These are phyloP conservation scores for Hypholoma fasciculare DNA, from an alignment of 768 basidiomycete species.

Conservation along the genomic window DNA sequence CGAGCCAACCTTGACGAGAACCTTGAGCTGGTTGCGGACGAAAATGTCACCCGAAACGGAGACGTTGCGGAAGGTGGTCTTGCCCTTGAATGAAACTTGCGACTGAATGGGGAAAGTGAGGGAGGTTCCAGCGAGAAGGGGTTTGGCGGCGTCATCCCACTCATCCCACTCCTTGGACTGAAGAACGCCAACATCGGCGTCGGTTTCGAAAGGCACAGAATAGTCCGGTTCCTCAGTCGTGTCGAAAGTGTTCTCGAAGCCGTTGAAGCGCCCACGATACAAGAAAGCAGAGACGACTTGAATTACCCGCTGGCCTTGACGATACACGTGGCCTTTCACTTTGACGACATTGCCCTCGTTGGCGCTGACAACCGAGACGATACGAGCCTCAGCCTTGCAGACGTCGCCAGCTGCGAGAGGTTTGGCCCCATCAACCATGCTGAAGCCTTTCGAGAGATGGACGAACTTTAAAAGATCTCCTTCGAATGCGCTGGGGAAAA, in stretches of 20 bases:
- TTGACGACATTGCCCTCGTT: constrained; percentile 95
- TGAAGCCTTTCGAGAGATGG: constrained; percentile 97
- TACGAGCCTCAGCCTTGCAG: constrained; percentile 86
- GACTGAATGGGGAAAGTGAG: constrained; percentile 91
- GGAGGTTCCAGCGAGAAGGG: constrained; percentile 76
- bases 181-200: constrained; percentile 86
- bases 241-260: constrained; percentile 97
- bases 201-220: constrained; percentile 70
- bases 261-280: constrained; percentile 91
- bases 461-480: constrained; percentile 96
- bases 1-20: too few species aligned
- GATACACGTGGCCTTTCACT: constrained; percentile 82
- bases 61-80: too few species aligned
- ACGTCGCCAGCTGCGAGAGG: constrained; percentile 84
- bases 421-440: constrained; percentile 74
- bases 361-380: constrained; percentile 86
- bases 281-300: constrained; percentile 96
- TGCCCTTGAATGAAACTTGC: too few species aligned
- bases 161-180: constrained; percentile 98
- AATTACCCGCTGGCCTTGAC: constrained; percentile 78
- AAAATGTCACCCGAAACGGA: too few species aligned
- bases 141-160: constrained; percentile 83
- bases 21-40: too few species aligned
- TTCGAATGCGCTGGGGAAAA: constrained; percentile 90
- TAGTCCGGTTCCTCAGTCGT: constrained; percentile 89